Conservation (phyloP, 1,139 yeast species). For the Taphrina communis region DNA sequence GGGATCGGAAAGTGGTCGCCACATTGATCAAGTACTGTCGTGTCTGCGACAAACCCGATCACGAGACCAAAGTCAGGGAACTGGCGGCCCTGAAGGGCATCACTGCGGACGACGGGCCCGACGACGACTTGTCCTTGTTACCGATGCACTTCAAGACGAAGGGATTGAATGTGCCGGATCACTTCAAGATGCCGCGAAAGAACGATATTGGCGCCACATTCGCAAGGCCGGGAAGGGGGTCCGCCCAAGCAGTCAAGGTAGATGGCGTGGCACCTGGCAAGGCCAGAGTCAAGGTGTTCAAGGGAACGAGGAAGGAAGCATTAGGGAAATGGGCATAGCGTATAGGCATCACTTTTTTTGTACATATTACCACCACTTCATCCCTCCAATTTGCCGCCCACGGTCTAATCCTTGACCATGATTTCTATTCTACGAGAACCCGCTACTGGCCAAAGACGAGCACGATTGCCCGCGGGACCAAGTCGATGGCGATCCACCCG, state of each 20-base stretch:
- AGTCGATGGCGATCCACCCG: conserved; percentile 51
- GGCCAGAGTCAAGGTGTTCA: conserved; percentile 1
- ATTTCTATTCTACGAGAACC: not conserved
- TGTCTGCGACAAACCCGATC: conserved; percentile 5
- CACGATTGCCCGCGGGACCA: conserved; percentile 29
- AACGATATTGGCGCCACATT: conserved; percentile 17
- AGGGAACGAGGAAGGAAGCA: conserved; percentile 13
- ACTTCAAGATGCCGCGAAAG: conserved; percentile 22
- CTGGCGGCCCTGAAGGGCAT: conserved; percentile 30
- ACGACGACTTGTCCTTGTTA: conserved; percentile 15
- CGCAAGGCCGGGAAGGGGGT: not conserved
- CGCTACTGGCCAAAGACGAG: conserved; percentile 25
- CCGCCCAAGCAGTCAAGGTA: not conserved
- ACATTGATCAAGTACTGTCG: conserved; percentile 25
- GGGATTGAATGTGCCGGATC: conserved; percentile 36
- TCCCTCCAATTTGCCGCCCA: not conserved
- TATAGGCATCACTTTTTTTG: conserved; percentile 3
- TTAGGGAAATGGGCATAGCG: conserved; percentile 30
- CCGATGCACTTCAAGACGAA: conserved; percentile 34
- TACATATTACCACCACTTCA: not conserved
- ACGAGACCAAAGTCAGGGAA: conserved; percentile 14
- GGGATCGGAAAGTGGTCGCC: conserved; percentile 32
- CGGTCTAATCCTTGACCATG: not conserved
- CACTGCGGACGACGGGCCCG: not conserved
- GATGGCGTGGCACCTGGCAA: not conserved